phyloP scores from a whole-genome alignment of 148 eudicot genomes.

The Rhododendron kiyosumense region DNA sequence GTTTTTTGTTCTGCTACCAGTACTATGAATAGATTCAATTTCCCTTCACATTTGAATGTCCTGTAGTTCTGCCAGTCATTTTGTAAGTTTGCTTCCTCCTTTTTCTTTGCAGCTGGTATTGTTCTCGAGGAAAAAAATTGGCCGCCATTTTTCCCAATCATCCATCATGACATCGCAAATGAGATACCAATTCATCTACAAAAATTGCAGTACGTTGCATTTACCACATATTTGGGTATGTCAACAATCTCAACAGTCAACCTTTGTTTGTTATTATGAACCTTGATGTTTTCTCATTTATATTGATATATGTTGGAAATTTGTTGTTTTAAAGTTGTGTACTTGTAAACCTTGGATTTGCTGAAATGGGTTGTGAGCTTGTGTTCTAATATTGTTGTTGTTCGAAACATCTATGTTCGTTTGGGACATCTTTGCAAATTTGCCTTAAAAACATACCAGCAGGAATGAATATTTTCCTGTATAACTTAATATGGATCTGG shows the following conservation, averaged over 20 bases:
- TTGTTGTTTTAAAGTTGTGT: background rate
- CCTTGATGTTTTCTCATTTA: background rate
- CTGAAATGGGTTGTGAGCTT: background rate
- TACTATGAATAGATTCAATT: background rate
- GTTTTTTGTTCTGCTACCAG: background rate
- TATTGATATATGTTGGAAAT: background rate
- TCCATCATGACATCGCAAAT: constrained; percentile 18
- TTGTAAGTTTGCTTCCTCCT: background rate
- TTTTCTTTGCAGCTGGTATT: constrained; percentile 17
- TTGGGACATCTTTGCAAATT: background rate
- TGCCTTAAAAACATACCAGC: background rate
- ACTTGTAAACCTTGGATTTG: background rate
- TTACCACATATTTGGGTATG: constrained; percentile 14
- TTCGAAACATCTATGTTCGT: background rate
- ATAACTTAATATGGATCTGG: background rate
- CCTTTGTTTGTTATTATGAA: background rate
- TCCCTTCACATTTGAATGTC: background rate
- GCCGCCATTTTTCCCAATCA: constrained; percentile 18
- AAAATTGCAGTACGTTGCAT: constrained; percentile 17
- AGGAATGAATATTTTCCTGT: background rate
- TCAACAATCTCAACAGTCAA: background rate
- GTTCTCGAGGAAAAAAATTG: constrained; percentile 13
- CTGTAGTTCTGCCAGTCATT: background rate
- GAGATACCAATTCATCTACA: constrained; percentile 18
- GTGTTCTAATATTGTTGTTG: background rate